These are phyloP conservation scores for Penicillium canescens DNA, from an alignment of 495 filamentous ascomycete genomes.

Conservation along the genomic window DNA sequence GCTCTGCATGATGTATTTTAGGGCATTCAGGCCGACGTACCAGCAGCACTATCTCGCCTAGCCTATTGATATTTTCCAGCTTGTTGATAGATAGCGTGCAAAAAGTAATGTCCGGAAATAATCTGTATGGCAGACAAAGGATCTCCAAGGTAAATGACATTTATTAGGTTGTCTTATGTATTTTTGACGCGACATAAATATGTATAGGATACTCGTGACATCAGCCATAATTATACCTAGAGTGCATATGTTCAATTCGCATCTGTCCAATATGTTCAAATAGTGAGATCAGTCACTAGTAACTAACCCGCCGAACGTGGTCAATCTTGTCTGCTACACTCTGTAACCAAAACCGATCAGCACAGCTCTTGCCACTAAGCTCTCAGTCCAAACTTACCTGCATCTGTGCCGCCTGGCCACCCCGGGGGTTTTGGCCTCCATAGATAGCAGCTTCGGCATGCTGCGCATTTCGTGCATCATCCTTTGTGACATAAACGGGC, in stretches of 20 bases:
- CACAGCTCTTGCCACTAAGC: neutral
- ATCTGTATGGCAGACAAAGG: too few species aligned
- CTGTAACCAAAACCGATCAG: constrained; percentile 14
- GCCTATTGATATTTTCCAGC: too few species aligned
- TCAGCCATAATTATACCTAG: too few species aligned
- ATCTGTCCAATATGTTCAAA: too few species aligned
- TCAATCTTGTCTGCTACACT: constrained; percentile 38
- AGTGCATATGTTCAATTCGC: too few species aligned
- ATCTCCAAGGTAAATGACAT: too few species aligned
- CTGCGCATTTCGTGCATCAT: constrained; percentile 36
- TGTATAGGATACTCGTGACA: too few species aligned
- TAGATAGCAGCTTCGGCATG: constrained; percentile 30
- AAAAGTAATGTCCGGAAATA: too few species aligned
- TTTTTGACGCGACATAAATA: too few species aligned
- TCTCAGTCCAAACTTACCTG: constrained; percentile 26
- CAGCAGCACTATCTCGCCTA: too few species aligned
- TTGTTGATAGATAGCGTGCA: too few species aligned
- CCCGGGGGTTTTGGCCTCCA: constrained; percentile 31
- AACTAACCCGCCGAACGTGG: constrained; percentile 11
- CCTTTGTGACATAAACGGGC: constrained; percentile 34
- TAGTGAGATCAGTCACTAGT: neutral
- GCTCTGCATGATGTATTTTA: constrained; percentile 17
- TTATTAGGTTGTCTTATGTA: too few species aligned
- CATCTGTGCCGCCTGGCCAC: constrained; percentile 33
- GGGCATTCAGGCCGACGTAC: constrained; percentile 13